Percentiles rank a stretch among this genome's conserved stretches.
Conservation (phyloP, 352 stramenopile species). For the Pythium volutum region DNA sequence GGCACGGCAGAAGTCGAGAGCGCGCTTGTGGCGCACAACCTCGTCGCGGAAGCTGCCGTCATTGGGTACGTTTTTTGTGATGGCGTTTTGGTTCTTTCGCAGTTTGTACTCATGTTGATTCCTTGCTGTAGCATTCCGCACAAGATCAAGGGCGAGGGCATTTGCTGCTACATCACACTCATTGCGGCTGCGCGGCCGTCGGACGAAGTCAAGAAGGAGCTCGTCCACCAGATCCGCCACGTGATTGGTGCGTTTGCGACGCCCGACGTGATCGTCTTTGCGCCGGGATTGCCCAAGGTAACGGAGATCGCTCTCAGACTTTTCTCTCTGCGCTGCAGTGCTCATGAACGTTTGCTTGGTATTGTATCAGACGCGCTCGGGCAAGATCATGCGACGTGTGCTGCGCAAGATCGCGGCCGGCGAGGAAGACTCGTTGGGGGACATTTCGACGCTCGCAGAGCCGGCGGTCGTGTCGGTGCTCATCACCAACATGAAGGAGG, state of each 20-base stretch:
- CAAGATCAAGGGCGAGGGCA: constrained; percentile 96
- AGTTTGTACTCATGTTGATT: not conserved
- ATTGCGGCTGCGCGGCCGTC: constrained; percentile 72
- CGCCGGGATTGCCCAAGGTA: constrained; percentile 90
- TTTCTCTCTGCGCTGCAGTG: not conserved
- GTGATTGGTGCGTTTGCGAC: constrained; percentile 96
- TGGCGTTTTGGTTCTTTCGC: not conserved
- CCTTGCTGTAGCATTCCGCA: constrained; percentile 74
- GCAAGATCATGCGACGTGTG: constrained; percentile 99
- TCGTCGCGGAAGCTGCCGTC: constrained; percentile 94
- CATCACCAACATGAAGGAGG: constrained; percentile 86
- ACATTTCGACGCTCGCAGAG: constrained; percentile 97
- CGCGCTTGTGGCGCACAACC: constrained; percentile 89
- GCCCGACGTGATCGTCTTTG: constrained; percentile 94
- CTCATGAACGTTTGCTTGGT: not conserved
- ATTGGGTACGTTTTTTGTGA: constrained; percentile 57
- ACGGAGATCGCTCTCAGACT: not conserved
- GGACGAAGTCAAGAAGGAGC: constrained; percentile 53
- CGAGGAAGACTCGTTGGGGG: constrained; percentile 93
- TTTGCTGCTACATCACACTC: constrained; percentile 95
- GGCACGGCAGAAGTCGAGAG: constrained; percentile 88
- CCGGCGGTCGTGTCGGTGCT: constrained; percentile 92
- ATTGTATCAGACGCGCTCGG: constrained; percentile 86
- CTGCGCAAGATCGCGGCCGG: constrained; percentile 97
- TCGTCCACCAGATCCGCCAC: constrained; percentile 83